Percentiles rank a stretch among this genome's conserved stretches.
These are phyloP conservation scores for Triticum dicoccoides DNA, from an alignment of 176 grass and related monocot species.

Conservation along the genomic window DNA sequence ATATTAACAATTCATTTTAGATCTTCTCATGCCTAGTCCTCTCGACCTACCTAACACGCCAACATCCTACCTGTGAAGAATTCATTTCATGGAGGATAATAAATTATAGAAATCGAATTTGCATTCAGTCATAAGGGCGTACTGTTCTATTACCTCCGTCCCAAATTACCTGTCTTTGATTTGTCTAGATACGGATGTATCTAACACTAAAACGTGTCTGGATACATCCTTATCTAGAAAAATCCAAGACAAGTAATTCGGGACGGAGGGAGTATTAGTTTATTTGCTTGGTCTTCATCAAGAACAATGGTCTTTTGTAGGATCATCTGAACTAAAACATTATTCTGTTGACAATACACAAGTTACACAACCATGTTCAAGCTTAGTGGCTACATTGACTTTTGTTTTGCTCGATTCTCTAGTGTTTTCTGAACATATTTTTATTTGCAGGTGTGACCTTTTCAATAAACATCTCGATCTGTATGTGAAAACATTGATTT, in stretches of 20 bases:
- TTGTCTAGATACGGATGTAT: too few relatives aligned
- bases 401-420: neutral
- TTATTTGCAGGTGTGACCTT: constrained; percentile 56
- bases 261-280: neutral
- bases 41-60: neutral
- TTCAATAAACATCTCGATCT: constrained; percentile 77
- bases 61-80: neutral
- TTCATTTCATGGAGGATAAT: neutral
- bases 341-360: neutral
- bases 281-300: neutral
- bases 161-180: too few relatives aligned
- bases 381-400: neutral
- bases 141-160: neutral
- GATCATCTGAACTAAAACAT: neutral
- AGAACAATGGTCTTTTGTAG: neutral
- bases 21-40: neutral
- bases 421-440: neutral
- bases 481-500: constrained; percentile 71
- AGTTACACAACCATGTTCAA: neutral
- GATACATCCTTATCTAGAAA: too few relatives aligned
- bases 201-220: too few relatives aligned
- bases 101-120: neutral
- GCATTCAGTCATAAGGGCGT: neutral
- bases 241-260: too few relatives aligned
- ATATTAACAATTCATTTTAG: neutral